Evolutionary conservation across 805 yeast species (phyloP).

Genomic region (Myxozyma neotropica): DNA sequence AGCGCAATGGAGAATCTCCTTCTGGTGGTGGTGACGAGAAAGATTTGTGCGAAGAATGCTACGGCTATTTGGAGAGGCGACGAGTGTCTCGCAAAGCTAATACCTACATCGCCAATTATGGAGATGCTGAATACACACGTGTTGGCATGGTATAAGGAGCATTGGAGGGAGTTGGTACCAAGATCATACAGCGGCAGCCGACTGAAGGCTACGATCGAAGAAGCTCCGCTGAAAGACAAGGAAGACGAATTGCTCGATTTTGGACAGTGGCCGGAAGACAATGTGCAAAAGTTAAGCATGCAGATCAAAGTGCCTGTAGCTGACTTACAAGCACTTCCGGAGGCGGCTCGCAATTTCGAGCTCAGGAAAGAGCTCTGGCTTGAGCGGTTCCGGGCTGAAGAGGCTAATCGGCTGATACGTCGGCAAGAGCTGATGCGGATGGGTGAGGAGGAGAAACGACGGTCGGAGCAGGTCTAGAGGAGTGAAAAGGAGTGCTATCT

Average conservation of each 20-base stretch:
- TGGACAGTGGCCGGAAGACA: conserved; percentile 3
- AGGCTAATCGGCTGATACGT: conserved; percentile 20
- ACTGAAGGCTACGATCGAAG: neutral
- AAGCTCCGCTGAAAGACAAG: neutral
- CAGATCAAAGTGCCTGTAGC: conserved; percentile 23
- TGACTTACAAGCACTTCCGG: conserved; percentile 19
- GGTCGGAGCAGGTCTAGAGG: neutral
- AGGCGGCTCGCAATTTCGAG: conserved; percentile 13
- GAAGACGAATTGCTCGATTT: neutral
- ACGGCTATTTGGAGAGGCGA: conserved; percentile 30
- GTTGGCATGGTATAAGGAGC: conserved; percentile 20
- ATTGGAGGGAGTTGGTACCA: conserved; percentile 28
- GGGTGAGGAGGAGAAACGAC: conserved; percentile 6
- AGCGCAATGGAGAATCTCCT: conserved; percentile 26
- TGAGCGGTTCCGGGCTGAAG: conserved; percentile 24
- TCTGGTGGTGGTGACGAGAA: conserved; percentile 5
- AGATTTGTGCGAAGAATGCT: conserved; percentile 15
- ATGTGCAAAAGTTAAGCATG: conserved; percentile 16
- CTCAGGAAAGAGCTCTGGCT: conserved; percentile 22
- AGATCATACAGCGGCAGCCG: neutral
- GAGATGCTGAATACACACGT: conserved; percentile 11
- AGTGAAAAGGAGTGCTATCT: neutral
- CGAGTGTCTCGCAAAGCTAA: conserved; percentile 26
- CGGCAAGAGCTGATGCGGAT: conserved; percentile 17
- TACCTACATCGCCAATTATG: conserved; percentile 16